Evolutionary conservation across 1,284 basidiomycete species (phyloP), one percentile per base, ranked within the genome.

Genomic region (Puccinia brachypodii): DNA sequence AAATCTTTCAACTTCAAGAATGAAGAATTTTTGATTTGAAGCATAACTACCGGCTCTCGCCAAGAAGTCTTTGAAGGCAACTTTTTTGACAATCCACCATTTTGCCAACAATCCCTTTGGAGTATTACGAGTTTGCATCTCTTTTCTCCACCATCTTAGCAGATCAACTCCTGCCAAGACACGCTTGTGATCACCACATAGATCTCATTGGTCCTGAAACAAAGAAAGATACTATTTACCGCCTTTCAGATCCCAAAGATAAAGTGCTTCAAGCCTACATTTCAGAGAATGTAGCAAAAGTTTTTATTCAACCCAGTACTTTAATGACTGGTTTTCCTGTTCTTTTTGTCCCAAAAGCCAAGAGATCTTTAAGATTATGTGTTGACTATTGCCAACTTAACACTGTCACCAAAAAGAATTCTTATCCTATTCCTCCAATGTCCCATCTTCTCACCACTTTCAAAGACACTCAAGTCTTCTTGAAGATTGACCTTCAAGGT

Each of bases 381-480:
- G 62, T 78, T 31, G 76, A 78, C 50, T 78, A 78, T 58, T 31
- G 76, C 6, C 40, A 42, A 16, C 31, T 78, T 9, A 71, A 78
- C 33, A n/a, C 36, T 36, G 38, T 78, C 4, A 78, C 62, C 3
- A 40, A 69, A 13, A 3, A 47, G 28, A 47, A 78, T 36, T 42
- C 60, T 66, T 77, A 66, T 42, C 75, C 75, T 6, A 64, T 77
- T 44, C 75, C 75, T 9, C 7, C 31, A 13, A 42, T 77, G 58
- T 1, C 9, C 14, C 42, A 33, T 9, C 28, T 77, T 2, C 31
- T 74, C 1, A 58, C 31, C 33, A 19, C 56, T 4, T 25, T 74
- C 14, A 2, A 25, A 7, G 72, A 47, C 1, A 56, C 6, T 28
- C 14, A 58, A 25, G 62, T 62, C 62, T 76, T 76, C 19, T 28